Evolutionary conservation across 2,329 filamentous ascomycete genomes (phyloP).

Genomic region (Arachnopeziza araneosa): DNA sequence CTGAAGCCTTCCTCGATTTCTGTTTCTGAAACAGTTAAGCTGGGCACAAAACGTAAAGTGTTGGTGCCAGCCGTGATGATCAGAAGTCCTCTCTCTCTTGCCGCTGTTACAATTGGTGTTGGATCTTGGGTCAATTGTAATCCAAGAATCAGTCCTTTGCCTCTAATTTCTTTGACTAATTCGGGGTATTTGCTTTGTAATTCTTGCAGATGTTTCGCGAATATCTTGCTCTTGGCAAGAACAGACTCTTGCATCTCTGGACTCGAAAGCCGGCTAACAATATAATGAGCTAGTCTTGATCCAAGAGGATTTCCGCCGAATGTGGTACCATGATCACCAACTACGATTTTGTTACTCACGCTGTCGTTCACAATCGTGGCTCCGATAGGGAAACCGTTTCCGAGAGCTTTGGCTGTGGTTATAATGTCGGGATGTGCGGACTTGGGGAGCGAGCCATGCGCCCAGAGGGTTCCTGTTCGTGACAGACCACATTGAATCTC

Average conservation of each 20-base stretch:
- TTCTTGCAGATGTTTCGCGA: conserved; percentile 51
- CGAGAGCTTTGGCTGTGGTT: conserved; percentile 91
- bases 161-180: conserved; percentile 72
- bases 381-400: conserved; percentile 93
- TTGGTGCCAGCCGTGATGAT: conserved; percentile 92
- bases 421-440: conserved; percentile 90
- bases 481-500: conserved; percentile 95
- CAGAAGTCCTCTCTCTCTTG: conserved; percentile 78
- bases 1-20: conserved; percentile 75
- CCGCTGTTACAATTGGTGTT: conserved; percentile 71
- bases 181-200: conserved; percentile 60
- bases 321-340: conserved; percentile 69
- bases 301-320: conserved; percentile 70
- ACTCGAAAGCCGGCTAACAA: conserved; percentile 71
- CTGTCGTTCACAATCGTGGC: conserved; percentile 60
- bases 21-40: conserved; percentile 70
- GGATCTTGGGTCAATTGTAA: conserved; percentile 75
- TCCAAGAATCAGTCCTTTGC: conserved; percentile 79
- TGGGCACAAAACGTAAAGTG: conserved; percentile 86
- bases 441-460: conserved; percentile 66
- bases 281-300: conserved; percentile 72
- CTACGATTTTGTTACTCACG: conserved; percentile 60
- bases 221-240: conserved; percentile 56
- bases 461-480: conserved; percentile 87
- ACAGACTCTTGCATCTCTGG: conserved; percentile 66